phyloP scores from a whole-genome alignment of 805 yeast genomes.

The Candida nonsorbophila region DNA sequence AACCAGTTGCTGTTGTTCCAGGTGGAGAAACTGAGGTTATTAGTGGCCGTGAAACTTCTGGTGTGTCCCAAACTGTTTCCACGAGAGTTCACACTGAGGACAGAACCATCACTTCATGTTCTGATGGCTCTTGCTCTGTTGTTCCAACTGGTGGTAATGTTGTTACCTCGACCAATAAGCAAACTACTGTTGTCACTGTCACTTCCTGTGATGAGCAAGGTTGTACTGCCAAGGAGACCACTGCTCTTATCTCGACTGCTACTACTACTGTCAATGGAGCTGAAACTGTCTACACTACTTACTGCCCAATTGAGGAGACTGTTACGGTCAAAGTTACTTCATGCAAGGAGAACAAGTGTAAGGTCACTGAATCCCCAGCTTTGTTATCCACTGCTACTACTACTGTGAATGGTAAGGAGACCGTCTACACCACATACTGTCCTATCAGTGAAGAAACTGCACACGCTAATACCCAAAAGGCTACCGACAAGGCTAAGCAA shows the following conservation, averaged over 20 bases:
- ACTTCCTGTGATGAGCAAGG: conserved; percentile 24
- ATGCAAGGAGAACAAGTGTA: conserved; percentile 22
- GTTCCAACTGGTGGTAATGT: too few species aligned
- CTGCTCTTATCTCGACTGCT: conserved; percentile 22
- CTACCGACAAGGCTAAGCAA: too few species aligned
- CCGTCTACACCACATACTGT: conserved; percentile 30
- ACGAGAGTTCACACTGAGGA: conserved; percentile 33
- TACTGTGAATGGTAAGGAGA: conserved; percentile 23
- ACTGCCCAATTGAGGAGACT: conserved; percentile 24
- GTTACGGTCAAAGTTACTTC: conserved; percentile 20
- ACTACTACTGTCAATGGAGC: conserved; percentile 19
- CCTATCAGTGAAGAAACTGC: conserved; percentile 14
- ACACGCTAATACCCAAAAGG: too few species aligned
- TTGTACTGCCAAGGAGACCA: conserved; percentile 22
- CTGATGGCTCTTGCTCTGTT: conserved; percentile 14
- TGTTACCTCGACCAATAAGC: neutral
- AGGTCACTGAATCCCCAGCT: conserved; percentile 14
- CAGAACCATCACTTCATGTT: conserved; percentile 34
- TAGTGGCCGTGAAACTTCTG: conserved; percentile 22
- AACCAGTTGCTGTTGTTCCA: conserved; percentile 15
- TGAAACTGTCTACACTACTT: conserved; percentile 30
- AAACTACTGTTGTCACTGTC: conserved; percentile 13
- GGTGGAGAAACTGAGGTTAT: conserved; percentile 16
- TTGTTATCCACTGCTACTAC: conserved; percentile 12
- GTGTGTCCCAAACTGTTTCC: too few species aligned